Conservation (phyloP, 257 asterid genomes). For the Solanum tarapatanum region DNA sequence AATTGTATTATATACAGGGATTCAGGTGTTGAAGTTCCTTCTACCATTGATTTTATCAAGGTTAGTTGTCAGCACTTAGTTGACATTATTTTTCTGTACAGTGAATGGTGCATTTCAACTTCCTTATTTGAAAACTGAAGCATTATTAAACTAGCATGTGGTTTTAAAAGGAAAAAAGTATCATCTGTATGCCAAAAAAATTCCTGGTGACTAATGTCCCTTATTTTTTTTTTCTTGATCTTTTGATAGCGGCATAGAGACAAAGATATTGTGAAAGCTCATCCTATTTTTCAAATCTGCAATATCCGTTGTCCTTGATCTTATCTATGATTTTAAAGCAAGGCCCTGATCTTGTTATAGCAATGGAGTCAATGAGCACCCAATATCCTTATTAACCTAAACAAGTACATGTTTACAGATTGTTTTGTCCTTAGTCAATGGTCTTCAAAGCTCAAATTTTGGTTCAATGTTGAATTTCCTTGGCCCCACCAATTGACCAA, state of each 20-base stretch:
- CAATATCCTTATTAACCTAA: not conserved
- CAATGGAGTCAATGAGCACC: not conserved
- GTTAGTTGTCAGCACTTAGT: slow-evolving; percentile 21
- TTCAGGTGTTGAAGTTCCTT: slow-evolving; percentile 45
- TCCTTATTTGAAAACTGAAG: not conserved
- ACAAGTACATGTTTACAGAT: not conserved
- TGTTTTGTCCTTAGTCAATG: not conserved
- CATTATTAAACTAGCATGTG: not conserved
- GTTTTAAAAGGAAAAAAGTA: not conserved
- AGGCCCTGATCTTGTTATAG: not conserved
- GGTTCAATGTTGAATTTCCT: not conserved
- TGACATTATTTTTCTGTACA: not conserved
- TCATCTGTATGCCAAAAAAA: not conserved
- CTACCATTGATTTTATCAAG: slow-evolving; percentile 41
- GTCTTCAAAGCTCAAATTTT: not conserved
- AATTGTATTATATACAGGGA: slow-evolving; percentile 35
- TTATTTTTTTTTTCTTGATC: not conserved
- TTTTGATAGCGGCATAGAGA: not conserved
- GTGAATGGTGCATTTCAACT: not conserved
- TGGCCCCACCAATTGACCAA: not conserved
- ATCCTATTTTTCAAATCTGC: not conserved
- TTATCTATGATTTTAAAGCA: not conserved
- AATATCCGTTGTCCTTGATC: not conserved
- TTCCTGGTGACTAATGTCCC: not conserved
- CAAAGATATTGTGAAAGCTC: not conserved